Evolutionary conservation across 2,329 filamentous ascomycete genomes (phyloP).

Genomic region (Cryoendolithus antarcticus): DNA sequence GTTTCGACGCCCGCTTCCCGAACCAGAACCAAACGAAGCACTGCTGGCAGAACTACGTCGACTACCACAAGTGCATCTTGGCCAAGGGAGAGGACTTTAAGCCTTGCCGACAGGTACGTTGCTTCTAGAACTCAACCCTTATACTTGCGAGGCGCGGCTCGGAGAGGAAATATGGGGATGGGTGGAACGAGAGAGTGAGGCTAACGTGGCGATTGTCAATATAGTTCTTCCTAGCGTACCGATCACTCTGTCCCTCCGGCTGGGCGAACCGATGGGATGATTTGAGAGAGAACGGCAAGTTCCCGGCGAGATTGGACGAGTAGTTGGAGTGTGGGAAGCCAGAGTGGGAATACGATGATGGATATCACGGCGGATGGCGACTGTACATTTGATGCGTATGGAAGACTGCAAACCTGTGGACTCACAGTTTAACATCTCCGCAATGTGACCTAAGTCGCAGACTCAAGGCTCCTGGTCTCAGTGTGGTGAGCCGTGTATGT

Average conservation of each 20-base stretch:
- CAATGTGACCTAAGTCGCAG: too few relatives aligned
- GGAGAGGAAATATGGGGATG: too few relatives aligned
- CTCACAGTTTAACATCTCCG: too few relatives aligned
- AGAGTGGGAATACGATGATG: too few relatives aligned
- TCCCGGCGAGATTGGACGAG: conserved; percentile 39
- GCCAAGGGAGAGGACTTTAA: conserved; percentile 98
- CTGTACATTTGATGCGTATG: too few relatives aligned
- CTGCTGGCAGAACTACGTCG: conserved; percentile 99
- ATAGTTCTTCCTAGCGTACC: conserved; percentile 93
- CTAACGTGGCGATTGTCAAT: too few relatives aligned
- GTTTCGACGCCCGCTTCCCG: conserved; percentile 98
- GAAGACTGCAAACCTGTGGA: too few relatives aligned
- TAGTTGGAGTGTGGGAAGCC: conserved; percentile 15
- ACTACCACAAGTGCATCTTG: conserved; percentile 99
- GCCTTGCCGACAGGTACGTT: conserved; percentile 80
- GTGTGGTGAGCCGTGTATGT: too few relatives aligned
- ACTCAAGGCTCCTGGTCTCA: too few relatives aligned
- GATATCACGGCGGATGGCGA: too few relatives aligned
- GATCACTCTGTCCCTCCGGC: conserved; percentile 88
- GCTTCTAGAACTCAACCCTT: not conserved
- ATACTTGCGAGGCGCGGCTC: not conserved
- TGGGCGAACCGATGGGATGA: conserved; percentile 96
- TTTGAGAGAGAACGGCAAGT: conserved; percentile 60
- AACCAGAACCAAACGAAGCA: conserved; percentile 98
- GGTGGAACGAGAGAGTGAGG: too few relatives aligned